phyloP scores from a whole-genome alignment of 1,139 yeast species.

The Barnettozyma hawaiiensis region DNA sequence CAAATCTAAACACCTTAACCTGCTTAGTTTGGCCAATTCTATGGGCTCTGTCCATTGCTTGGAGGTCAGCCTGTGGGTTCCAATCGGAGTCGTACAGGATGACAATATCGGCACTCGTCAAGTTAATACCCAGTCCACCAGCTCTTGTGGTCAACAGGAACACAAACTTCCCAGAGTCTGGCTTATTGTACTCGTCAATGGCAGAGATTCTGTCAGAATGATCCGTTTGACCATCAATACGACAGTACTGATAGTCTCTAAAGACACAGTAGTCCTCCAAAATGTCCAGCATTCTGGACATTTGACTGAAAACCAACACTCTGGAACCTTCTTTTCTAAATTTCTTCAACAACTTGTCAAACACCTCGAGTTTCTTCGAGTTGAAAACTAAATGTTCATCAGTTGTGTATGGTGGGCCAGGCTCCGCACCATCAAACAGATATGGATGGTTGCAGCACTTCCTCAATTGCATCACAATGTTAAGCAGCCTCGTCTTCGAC shows the following conservation, averaged over 20 bases:
- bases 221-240: slow-evolving; percentile 80
- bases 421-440: slow-evolving; percentile 80
- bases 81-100: slow-evolving; percentile 74
- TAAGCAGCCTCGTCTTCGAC: slow-evolving; percentile 65
- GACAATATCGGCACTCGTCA: slow-evolving; percentile 72
- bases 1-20: slow-evolving; percentile 69
- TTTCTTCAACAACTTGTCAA: slow-evolving; percentile 61
- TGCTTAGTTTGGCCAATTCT: slow-evolving; percentile 83
- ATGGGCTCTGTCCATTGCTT: slow-evolving; percentile 87
- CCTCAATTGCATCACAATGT: slow-evolving; percentile 78
- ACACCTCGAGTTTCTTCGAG: slow-evolving; percentile 65
- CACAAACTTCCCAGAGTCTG: slow-evolving; percentile 62
- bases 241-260: slow-evolving; percentile 61
- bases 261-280: slow-evolving; percentile 72
- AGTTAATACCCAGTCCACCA: slow-evolving; percentile 81
- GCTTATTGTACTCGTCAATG: slow-evolving; percentile 71
- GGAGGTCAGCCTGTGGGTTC: slow-evolving; percentile 86
- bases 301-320: slow-evolving; percentile 72
- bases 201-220: slow-evolving; percentile 71
- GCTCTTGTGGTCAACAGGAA: slow-evolving; percentile 76
- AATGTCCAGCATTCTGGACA: slow-evolving; percentile 76
- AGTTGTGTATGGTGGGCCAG: slow-evolving; percentile 81
- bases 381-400: slow-evolving; percentile 75
- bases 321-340: slow-evolving; percentile 65
- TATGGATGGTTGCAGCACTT: slow-evolving; percentile 84